Conservation (phyloP, 1,284 basidiomycete species). For the Mycena citricolor region DNA sequence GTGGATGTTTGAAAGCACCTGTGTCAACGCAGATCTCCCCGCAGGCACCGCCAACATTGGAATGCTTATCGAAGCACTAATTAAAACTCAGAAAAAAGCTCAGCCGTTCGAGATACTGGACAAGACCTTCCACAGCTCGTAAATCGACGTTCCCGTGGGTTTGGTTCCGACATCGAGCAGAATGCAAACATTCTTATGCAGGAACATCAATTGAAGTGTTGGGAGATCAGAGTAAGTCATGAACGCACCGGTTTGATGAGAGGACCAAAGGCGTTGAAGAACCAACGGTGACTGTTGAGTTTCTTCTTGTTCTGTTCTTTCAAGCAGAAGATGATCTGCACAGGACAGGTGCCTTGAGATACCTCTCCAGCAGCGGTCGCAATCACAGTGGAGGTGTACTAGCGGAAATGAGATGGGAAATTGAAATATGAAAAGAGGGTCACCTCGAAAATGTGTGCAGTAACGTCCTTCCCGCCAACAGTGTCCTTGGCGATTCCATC, state of each 20-base stretch:
- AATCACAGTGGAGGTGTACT: conserved; percentile 78
- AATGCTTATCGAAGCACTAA: conserved; percentile 87
- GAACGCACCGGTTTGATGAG: conserved; percentile 81
- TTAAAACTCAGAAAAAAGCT: conserved; percentile 30
- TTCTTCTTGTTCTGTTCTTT: conserved; percentile 98
- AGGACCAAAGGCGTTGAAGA: conserved; percentile 95
- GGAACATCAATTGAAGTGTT: conserved; percentile 2
- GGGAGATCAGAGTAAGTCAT: conserved; percentile 10
- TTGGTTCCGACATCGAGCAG: conserved; percentile 93
- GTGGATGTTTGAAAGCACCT: no score
- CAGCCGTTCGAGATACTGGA: conserved; percentile 12
- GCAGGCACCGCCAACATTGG: conserved; percentile 92
- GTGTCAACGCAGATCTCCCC: conserved; percentile 92
- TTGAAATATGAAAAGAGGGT: conserved; percentile 23
- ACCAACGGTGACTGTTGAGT: conserved; percentile 92
- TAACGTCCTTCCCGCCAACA: conserved; percentile 89
- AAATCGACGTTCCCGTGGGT: conserved; percentile 91
- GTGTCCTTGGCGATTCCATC: conserved; percentile 95
- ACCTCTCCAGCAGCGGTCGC: conserved; percentile 87
- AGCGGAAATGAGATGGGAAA: conserved; percentile 30
- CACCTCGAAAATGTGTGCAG: conserved; percentile 91
- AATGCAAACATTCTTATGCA: conserved; percentile 72
- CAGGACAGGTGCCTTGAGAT: conserved; percentile 76
- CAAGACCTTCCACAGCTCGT: conserved; percentile 91
- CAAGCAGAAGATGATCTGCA: conserved; percentile 92